Conservation (phyloP, 129 eudicot genomes). For the Saussurea involucrata region DNA sequence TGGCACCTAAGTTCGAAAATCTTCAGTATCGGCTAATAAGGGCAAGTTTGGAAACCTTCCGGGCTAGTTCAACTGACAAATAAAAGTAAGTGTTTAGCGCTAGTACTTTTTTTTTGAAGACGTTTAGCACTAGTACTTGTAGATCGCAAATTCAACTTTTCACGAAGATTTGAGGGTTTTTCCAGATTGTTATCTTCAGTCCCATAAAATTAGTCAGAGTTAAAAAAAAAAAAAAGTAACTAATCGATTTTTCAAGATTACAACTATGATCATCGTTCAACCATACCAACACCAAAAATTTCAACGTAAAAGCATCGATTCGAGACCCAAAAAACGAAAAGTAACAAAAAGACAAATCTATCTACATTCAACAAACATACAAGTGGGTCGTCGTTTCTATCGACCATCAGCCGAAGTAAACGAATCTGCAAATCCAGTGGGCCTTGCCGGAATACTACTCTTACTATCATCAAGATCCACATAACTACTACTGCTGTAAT, state of each 20-base stretch:
- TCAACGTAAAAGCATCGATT: background rate
- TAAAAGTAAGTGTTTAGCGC: no score
- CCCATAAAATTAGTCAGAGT: background rate
- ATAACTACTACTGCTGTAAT: conserved; percentile 42
- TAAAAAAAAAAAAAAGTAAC: background rate
- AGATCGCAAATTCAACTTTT: no score
- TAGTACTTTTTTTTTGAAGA: no score
- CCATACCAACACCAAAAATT: background rate
- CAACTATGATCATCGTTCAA: background rate
- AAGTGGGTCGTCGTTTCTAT: conserved; percentile 16
- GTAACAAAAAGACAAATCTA: conserved; percentile 12
- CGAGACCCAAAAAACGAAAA: background rate
- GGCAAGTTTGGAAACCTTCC: no score
- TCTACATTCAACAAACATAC: conserved; percentile 35
- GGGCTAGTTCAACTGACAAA: no score
- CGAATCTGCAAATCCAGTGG: conserved; percentile 93
- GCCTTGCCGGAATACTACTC: conserved; percentile 90
- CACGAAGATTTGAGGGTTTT: no score
- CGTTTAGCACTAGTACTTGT: no score
- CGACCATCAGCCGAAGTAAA: conserved; percentile 95
- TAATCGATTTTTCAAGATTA: background rate
- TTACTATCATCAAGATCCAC: conserved; percentile 87
- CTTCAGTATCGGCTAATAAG: no score
- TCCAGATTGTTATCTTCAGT: background rate
- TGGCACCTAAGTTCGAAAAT: no score